phyloP scores from a whole-genome alignment of 2,329 filamentous ascomycete genomes.

The Verticillium nonalfalfae region DNA sequence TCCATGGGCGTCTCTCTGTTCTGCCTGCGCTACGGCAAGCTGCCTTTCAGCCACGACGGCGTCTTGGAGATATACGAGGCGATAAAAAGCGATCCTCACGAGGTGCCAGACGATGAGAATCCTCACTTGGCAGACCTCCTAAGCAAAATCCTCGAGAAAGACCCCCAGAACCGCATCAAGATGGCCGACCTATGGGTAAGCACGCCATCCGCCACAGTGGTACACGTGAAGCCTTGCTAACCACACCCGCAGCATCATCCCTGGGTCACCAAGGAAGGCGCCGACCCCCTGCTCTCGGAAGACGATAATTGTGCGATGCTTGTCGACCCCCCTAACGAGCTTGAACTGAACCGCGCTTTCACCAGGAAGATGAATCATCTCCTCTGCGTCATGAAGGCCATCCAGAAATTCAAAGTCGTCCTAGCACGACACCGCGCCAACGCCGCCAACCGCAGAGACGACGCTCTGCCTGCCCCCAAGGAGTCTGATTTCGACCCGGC shows the following conservation, averaged over 20 bases:
- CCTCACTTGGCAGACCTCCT: conserved; percentile 71
- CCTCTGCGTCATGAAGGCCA: conserved; percentile 85
- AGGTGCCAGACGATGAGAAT: conserved; percentile 58
- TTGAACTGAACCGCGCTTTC: conserved; percentile 86
- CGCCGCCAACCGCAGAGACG: conserved; percentile 5
- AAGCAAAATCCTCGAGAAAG: conserved; percentile 69
- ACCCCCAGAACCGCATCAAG: conserved; percentile 73
- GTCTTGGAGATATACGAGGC: conserved; percentile 86
- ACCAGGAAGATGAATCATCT: conserved; percentile 85
- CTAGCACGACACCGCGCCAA: conserved; percentile 29
- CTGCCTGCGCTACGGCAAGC: conserved; percentile 79
- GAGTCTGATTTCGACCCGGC: conserved; percentile 13
- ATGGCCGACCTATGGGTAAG: conserved; percentile 78
- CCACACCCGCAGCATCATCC: conserved; percentile 63
- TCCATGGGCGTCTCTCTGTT: conserved; percentile 96
- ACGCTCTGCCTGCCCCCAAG: conserved; percentile 1
- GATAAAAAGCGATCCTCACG: conserved; percentile 65
- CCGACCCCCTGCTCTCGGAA: conserved; percentile 69
- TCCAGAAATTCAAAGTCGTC: conserved; percentile 78
- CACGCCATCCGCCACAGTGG: conserved; percentile 46
- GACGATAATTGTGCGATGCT: conserved; percentile 82
- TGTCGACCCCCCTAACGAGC: conserved; percentile 78
- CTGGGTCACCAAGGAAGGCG: conserved; percentile 82
- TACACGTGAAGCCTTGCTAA: conserved; percentile 1
- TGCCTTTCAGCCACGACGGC: conserved; percentile 76